Conservation (phyloP, 2,329 filamentous ascomycete genomes). For the Didymella exigua region DNA sequence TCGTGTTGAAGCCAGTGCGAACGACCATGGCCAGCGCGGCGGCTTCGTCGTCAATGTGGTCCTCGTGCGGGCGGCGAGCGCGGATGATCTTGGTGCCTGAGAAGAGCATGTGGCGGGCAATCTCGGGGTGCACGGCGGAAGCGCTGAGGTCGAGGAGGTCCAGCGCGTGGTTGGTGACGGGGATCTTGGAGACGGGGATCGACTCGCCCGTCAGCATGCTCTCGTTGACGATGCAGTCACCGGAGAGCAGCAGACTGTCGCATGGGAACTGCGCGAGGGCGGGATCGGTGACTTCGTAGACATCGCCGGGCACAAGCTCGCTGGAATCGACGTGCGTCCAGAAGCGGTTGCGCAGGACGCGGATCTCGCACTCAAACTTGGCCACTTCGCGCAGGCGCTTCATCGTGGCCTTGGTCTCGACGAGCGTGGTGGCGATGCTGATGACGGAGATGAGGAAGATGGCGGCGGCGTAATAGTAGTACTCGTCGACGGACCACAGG, state of each 20-base stretch:
- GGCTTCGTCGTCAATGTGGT: constrained; percentile 83
- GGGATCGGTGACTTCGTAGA: constrained; percentile 96
- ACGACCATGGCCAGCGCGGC: constrained; percentile 91
- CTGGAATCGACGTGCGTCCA: constrained; percentile 88
- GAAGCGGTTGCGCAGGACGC: constrained; percentile 91
- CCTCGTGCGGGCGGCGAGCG: constrained; percentile 84
- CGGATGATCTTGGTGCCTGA: constrained; percentile 95
- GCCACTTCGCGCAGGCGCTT: constrained; percentile 87
- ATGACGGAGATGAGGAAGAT: constrained; percentile 94
- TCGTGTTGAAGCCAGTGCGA: constrained; percentile 95
- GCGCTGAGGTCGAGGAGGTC: constrained; percentile 76
- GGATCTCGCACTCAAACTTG: constrained; percentile 91
- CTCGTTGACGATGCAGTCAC: constrained; percentile 98
- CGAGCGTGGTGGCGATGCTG: constrained; percentile 85
- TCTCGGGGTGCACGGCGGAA: constrained; percentile 79
- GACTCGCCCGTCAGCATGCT: constrained; percentile 99
- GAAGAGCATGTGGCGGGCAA: constrained; percentile 89
- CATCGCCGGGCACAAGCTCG: constrained; percentile 91
- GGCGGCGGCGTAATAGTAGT: constrained; percentile 96
- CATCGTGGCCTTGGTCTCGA: constrained; percentile 95
- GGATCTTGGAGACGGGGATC: constrained; percentile 91
- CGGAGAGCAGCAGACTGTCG: constrained; percentile 87
- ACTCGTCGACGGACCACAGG: constrained; percentile 93
- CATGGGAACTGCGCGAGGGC: constrained; percentile 86
- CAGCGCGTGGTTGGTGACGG: constrained; percentile 81